Evolutionary conservation across 129 eudicot genomes (phyloP), one percentile per base, ranked within the genome.

Genomic region (Calendula officinalis): DNA sequence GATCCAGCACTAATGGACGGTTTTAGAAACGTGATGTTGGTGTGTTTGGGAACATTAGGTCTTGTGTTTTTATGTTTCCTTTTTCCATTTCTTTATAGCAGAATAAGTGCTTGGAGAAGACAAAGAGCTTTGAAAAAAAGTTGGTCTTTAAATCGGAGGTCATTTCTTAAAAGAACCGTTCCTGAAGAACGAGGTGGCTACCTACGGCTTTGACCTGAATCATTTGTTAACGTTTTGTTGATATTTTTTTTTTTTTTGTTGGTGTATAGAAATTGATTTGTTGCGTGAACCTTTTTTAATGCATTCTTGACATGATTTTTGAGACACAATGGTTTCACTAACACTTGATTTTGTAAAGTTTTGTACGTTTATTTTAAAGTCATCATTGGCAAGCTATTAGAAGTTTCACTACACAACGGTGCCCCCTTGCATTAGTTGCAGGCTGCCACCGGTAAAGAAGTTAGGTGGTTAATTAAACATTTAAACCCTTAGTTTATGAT

Each of bases 1-100:
- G 81, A 81, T 43, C 95, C 98, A 0, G 75, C 67, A 46, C 44
- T 91, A 70, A 78, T 55, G 40, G 72, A 88, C 45, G 98, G 98
- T 35, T 92, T 92, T 72, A 79, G 80, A 56, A 88, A 92, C 35
- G 98, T 92, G n/a, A 75, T 88, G 82, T 55, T 85, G 42, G 76
- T 92, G 8, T 92, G 98, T 75, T 43, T 80, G 47, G 86, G 68
- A 37, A 79, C 80, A 57, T 69, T 92, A 12, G 73, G 75, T 38
- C 62, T 85, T 0, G 79, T 88, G 69, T 76, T 92, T 10, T 59
- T 92, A n/a, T 92, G 91, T 75, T 88, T 92, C 79, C n/a, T 85
- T 12, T 83, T 85, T 55, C 88, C 89, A 0, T 75, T 78, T 67
- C 75, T 87, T 40, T 87, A 82, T 41, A 68, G 72, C 12, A 79